phyloP scores from a whole-genome alignment of 805 yeast species.

The Cyberlindnera euphorbiae region DNA sequence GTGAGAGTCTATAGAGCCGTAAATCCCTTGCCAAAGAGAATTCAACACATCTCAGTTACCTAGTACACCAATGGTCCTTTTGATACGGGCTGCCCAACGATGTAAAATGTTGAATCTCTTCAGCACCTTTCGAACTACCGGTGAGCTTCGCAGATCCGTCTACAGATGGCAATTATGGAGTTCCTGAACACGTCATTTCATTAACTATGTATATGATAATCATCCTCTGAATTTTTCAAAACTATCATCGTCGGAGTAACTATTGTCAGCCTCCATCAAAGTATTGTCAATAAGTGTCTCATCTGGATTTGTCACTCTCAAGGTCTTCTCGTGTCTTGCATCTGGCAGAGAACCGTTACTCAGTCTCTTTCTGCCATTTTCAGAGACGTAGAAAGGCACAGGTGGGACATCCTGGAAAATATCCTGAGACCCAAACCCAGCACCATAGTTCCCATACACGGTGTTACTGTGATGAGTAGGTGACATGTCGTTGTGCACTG shows the following conservation, averaged over 20 bases:
- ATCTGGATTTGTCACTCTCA: conserved; percentile 49
- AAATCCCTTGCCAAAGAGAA: too few relatives aligned
- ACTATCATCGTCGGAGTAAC: conserved; percentile 13
- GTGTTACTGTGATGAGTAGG: conserved; percentile 8
- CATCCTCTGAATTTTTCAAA: conserved; percentile 7
- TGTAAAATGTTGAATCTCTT: too few relatives aligned
- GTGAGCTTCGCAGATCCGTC: too few relatives aligned
- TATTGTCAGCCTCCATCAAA: conserved; percentile 8
- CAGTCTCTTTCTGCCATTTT: conserved; percentile 41
- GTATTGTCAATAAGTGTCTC: conserved; percentile 19
- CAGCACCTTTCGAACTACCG: too few relatives aligned
- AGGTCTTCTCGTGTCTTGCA: conserved; percentile 39
- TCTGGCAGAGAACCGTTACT: conserved; percentile 55
- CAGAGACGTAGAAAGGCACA: conserved; percentile 16
- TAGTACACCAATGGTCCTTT: too few relatives aligned
- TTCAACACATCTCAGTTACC: too few relatives aligned
- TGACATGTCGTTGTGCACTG: conserved; percentile 13
- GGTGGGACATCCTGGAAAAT: conserved; percentile 15
- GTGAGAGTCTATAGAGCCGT: too few relatives aligned
- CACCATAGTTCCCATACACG: conserved; percentile 1
- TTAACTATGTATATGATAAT: not conserved
- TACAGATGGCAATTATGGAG: too few relatives aligned
- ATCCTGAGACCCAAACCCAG: conserved; percentile 9
- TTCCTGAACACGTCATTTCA: too few relatives aligned
- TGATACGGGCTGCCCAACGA: too few relatives aligned